Conservation (phyloP, 192 early-diverging fungal species). For the Hyaloraphidium curvatum region DNA sequence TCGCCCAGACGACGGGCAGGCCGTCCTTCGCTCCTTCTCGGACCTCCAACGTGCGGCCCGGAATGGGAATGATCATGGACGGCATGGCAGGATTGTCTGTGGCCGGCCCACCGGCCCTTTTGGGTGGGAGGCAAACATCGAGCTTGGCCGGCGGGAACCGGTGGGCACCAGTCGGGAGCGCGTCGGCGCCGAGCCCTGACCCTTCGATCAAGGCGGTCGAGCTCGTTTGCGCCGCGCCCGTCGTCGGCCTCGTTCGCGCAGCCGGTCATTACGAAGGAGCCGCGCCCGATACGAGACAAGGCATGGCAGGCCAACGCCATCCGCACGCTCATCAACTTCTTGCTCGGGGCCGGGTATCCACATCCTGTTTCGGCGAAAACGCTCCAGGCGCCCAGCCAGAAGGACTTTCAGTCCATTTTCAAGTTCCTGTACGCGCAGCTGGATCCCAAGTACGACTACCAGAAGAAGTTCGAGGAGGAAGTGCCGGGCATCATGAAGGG, state of each 20-base stretch:
- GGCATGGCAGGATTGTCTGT: too few species aligned
- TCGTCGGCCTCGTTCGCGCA: neutral
- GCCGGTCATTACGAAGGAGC: conserved; percentile 27
- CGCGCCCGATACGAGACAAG: conserved; percentile 44
- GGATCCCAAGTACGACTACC: conserved; percentile 38
- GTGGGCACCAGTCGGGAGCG: too few species aligned
- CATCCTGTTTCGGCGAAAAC: conserved; percentile 30
- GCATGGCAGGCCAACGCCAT: conserved; percentile 33
- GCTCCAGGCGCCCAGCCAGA: conserved; percentile 35
- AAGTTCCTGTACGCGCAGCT: conserved; percentile 48
- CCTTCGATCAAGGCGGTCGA: too few species aligned
- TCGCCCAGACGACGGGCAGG: too few species aligned
- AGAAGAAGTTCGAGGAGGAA: conserved; percentile 52
- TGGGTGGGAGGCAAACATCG: too few species aligned
- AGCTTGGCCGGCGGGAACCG: too few species aligned
- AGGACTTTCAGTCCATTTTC: conserved; percentile 57
- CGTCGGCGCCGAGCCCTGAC: too few species aligned
- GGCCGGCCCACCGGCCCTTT: too few species aligned
- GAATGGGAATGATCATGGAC: too few species aligned
- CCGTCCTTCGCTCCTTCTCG: too few species aligned
- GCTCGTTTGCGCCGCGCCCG: too few species aligned
- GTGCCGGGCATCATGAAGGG: conserved; percentile 34
- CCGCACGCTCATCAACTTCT: conserved; percentile 34
- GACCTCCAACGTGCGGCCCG: too few species aligned
- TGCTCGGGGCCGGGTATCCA: conserved; percentile 40